phyloP scores from a whole-genome alignment of 2,329 filamentous ascomycete genomes.

The Fusarium sp. region DNA sequence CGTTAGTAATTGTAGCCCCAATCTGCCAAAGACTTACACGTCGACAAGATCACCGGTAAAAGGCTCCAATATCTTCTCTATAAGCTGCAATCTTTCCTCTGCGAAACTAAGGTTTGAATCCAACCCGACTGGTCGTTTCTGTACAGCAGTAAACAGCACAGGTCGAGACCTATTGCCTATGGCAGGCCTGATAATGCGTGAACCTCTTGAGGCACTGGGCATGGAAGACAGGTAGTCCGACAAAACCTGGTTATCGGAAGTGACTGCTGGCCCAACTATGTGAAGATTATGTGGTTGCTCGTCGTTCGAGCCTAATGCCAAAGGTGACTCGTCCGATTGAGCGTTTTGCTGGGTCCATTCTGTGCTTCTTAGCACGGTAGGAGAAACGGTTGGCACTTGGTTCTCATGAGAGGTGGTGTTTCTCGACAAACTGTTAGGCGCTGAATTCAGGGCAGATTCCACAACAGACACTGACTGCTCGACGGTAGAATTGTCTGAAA shows the following conservation, averaged over 20 bases:
- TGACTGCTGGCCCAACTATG: slow-evolving; percentile 68
- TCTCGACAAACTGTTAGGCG: background rate
- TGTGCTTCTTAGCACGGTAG: background rate
- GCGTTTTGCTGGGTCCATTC: background rate
- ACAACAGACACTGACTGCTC: background rate
- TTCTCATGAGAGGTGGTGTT: background rate
- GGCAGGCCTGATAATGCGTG: slow-evolving; percentile 45
- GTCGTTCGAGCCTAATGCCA: slow-evolving; percentile 46
- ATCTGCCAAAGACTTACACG: slow-evolving; percentile 46
- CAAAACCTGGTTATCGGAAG: slow-evolving; percentile 68
- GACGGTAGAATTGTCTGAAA: background rate
- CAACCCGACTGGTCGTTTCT: slow-evolving; percentile 56
- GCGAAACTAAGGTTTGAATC: slow-evolving; percentile 50
- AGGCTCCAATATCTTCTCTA: slow-evolving; percentile 68
- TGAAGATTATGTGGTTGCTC: slow-evolving; percentile 56
- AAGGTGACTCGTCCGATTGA: slow-evolving; percentile 39
- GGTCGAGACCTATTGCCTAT: slow-evolving; percentile 48
- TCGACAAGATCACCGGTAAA: slow-evolving; percentile 60
- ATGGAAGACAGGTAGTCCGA: slow-evolving; percentile 62
- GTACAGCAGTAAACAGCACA: slow-evolving; percentile 58
- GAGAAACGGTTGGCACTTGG: background rate
- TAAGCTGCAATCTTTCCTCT: slow-evolving; percentile 60
- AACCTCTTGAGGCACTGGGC: slow-evolving; percentile 42
- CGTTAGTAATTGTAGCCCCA: slow-evolving; percentile 1
- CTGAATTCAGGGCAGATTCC: background rate